Percentiles rank a stretch among this genome's conserved stretches.
phyloP scores from a whole-genome alignment of 2,329 filamentous ascomycete genomes.

The Hypoxylon rubiginosum region DNA sequence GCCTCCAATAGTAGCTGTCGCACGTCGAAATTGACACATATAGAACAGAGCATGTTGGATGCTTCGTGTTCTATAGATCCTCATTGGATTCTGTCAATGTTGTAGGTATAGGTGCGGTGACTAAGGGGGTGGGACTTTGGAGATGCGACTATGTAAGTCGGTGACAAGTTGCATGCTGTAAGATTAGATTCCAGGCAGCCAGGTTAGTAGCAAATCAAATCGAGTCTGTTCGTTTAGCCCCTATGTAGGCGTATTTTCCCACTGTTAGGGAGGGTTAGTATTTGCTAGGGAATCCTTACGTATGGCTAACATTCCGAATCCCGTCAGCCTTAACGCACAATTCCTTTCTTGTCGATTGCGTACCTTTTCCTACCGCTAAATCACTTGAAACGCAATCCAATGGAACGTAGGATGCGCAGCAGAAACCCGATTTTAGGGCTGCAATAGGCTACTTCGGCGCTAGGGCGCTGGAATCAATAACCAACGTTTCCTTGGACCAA shows the following conservation, averaged over 20 bases:
- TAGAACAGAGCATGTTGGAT: slow-evolving; percentile 21
- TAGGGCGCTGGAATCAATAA: not conserved
- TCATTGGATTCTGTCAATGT: not conserved
- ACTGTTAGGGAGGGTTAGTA: not conserved
- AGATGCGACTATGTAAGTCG: not conserved
- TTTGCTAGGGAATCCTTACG: not conserved
- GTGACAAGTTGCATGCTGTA: not conserved
- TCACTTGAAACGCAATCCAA: not conserved
- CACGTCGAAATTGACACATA: slow-evolving; percentile 21
- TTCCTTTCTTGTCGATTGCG: not conserved
- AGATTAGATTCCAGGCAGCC: not conserved
- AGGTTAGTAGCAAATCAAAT: not conserved
- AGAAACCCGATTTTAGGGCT: not conserved
- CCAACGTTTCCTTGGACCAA: not conserved
- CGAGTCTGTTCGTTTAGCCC: not conserved
- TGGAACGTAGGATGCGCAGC: slow-evolving; percentile 3
- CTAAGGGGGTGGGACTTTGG: not conserved
- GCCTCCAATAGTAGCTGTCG: slow-evolving; percentile 15
- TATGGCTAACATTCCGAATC: not conserved
- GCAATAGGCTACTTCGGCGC: not conserved
- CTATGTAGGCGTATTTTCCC: not conserved
- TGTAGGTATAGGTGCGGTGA: not conserved
- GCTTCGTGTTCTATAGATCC: not conserved
- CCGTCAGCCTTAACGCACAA: not conserved
- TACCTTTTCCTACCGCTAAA: not conserved